Conservation (phyloP, 1,139 yeast genomes). For the Saccharomyces pastorianus region DNA sequence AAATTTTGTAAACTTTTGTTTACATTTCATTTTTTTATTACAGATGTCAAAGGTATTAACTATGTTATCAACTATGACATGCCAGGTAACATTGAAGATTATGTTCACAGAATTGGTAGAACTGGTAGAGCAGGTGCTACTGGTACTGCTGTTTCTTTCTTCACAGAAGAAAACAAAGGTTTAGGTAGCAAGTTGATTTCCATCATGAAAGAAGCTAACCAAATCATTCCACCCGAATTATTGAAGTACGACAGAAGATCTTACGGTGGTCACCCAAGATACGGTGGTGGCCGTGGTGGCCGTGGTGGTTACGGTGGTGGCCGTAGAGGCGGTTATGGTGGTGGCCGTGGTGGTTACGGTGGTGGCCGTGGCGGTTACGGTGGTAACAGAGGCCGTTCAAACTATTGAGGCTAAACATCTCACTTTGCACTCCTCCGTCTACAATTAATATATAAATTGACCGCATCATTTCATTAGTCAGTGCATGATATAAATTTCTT, state of each 20-base stretch:
- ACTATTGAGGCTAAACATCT: neutral
- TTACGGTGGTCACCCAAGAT: slow-evolving; percentile 38
- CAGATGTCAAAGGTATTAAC: slow-evolving; percentile 95
- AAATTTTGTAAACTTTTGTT: neutral
- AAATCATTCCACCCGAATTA: slow-evolving; percentile 65
- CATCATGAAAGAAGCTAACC: slow-evolving; percentile 93
- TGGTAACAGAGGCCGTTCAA: slow-evolving; percentile 19
- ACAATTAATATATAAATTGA: neutral
- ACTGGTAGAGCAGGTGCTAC: slow-evolving; percentile 97
- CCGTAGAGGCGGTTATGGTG: slow-evolving; percentile 28
- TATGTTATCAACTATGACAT: slow-evolving; percentile 90
- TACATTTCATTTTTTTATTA: slow-evolving; percentile 10
- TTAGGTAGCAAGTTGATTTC: slow-evolving; percentile 87
- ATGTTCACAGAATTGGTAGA: slow-evolving; percentile 76
- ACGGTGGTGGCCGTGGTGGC: slow-evolving; percentile 51
- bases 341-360: slow-evolving; percentile 22
- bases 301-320: slow-evolving; percentile 36
- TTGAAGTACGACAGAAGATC: slow-evolving; percentile 38
- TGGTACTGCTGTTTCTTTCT: slow-evolving; percentile 93
- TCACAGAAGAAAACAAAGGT: slow-evolving; percentile 79
- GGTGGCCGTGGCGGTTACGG: slow-evolving; percentile 21
- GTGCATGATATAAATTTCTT: neutral
- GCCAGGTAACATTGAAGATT: slow-evolving; percentile 97
- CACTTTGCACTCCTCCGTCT: neutral
- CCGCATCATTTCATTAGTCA: neutral